Evolutionary conservation across 2,329 filamentous ascomycete genomes (phyloP), one percentile per base, ranked within the genome.

Genomic region (Fusarium sp.): DNA sequence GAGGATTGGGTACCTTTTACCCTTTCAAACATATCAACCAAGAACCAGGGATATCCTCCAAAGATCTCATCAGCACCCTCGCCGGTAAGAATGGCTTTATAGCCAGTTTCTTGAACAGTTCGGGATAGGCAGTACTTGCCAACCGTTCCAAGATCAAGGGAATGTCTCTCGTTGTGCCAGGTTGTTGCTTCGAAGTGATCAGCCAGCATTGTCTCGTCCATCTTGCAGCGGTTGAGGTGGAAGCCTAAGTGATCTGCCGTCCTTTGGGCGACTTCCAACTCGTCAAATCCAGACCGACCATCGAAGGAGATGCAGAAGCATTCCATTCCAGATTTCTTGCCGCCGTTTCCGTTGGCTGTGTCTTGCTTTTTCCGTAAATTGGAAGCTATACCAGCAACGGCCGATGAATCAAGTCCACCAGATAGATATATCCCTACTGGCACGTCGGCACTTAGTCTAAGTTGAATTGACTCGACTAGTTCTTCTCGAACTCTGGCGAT

Each of bases 41-140:
- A 17, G 18, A 22, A 48, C 18, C 31, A 48, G 6, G 45, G 45
- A 20, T 48, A 48, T 5, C 45, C 28, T 17, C 28, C 45, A 8
- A 48, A 48, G 18, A 34, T 33, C n/a, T 48, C 45, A 20, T 48
- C 45, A 20, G 45, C 45, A 11, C 45, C 45, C 17, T 48, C 45
- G 3, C 45, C 45, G 3, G 18, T 48, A 2, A 48, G 20, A 22
- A 48, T 34, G 11, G 31, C 45, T n/a, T 48, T 48, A 31, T 34
- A 34, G 5, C 45, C 45, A 17, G 18, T 33, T 7, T 48, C 45
- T 9, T 34, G 45, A 0, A 34, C 28, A 6, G 13, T 20, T 8
- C 31, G 13, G 2, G 45, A 48, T 3, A 48, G 14, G 28, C 28
- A 33, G 7, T 22, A 48, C 6, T 48, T 48, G 14, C 28, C 45